Conservation (phyloP, 352 stramenopile genomes). For the Phytophthora cajani region DNA sequence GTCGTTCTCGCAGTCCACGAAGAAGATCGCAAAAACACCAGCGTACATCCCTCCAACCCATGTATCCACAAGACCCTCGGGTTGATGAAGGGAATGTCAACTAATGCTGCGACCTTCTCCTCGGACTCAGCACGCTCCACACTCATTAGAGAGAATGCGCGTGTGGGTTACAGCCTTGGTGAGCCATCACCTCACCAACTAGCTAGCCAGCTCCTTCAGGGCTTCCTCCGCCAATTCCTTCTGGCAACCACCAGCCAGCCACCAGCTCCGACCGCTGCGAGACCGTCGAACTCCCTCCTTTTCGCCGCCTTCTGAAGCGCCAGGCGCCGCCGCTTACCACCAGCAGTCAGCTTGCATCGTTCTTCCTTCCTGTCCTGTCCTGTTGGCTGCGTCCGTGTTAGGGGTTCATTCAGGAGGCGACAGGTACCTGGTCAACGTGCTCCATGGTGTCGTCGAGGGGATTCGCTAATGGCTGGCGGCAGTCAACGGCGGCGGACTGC, state of each 20-base stretch:
- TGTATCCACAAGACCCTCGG: background rate
- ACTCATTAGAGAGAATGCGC: background rate
- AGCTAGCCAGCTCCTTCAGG: slow-evolving; percentile 50
- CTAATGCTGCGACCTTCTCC: background rate
- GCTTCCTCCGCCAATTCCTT: slow-evolving; percentile 4
- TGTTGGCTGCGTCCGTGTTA: background rate
- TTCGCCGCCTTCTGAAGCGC: background rate
- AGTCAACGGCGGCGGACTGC: background rate
- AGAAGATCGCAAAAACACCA: background rate
- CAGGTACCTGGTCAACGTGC: slow-evolving; percentile 83
- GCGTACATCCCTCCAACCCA: background rate
- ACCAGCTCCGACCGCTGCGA: slow-evolving; percentile 24
- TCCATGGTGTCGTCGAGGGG: slow-evolving; percentile 73
- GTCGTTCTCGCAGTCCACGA: slow-evolving; percentile 29
- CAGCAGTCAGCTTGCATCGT: background rate
- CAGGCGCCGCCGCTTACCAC: slow-evolving; percentile 1
- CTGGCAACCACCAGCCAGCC: slow-evolving; percentile 10
- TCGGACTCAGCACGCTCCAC: slow-evolving; percentile 3
- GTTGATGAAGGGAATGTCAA: background rate
- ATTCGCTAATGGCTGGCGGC: slow-evolving; percentile 35
- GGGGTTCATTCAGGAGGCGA: background rate
- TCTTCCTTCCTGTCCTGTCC: background rate
- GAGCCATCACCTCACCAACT: slow-evolving; percentile 52
- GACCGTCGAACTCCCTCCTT: slow-evolving; percentile 25
- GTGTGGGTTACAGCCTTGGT: slow-evolving; percentile 87